These are phyloP conservation scores for Trypanosoma congolense DNA, from an alignment of 208 protist species.

Conservation along the genomic window DNA sequence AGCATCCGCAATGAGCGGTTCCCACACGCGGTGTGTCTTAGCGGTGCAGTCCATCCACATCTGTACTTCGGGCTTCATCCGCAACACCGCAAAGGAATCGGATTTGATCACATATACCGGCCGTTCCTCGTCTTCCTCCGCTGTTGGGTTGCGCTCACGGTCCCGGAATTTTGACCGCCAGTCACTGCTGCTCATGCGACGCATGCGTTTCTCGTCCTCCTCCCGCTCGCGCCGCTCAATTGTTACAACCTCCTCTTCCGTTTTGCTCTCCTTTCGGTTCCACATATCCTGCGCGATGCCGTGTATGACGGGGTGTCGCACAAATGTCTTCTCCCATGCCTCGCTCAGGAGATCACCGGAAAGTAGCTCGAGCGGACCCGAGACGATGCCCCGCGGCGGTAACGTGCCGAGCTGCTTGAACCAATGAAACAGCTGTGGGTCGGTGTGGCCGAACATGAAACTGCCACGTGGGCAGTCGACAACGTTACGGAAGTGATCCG, in stretches of 20 bases:
- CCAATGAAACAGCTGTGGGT: conserved; percentile 87
- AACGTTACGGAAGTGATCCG: conserved; percentile 71
- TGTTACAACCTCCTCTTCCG: conserved; percentile 55
- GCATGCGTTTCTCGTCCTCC: conserved; percentile 86
- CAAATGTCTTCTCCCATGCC: conserved; percentile 65
- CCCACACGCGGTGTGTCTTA: conserved; percentile 79
- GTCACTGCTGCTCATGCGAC: conserved; percentile 85
- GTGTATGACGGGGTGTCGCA: conserved; percentile 77
- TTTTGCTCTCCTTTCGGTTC: conserved; percentile 66
- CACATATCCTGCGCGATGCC: conserved; percentile 80
- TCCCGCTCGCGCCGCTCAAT: conserved; percentile 67
- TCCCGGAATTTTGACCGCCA: conserved; percentile 80
- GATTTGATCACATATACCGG: conserved; percentile 84
- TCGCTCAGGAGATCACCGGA: conserved; percentile 69
- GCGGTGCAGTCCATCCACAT: conserved; percentile 68
- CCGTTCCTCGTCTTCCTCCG: conserved; percentile 69
- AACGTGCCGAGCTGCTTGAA: conserved; percentile 83
- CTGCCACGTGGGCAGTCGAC: conserved; percentile 52
- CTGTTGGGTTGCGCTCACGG: conserved; percentile 79
- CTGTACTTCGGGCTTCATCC: conserved; percentile 62
- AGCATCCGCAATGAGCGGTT: conserved; percentile 54
- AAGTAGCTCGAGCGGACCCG: conserved; percentile 65
- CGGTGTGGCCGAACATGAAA: conserved; percentile 84
- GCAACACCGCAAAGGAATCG: conserved; percentile 72
- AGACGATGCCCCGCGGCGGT: conserved; percentile 68